Base-by-base conservation (phyloP, 495 filamentous ascomycete species). In the Lepraria neglecta region DNA sequence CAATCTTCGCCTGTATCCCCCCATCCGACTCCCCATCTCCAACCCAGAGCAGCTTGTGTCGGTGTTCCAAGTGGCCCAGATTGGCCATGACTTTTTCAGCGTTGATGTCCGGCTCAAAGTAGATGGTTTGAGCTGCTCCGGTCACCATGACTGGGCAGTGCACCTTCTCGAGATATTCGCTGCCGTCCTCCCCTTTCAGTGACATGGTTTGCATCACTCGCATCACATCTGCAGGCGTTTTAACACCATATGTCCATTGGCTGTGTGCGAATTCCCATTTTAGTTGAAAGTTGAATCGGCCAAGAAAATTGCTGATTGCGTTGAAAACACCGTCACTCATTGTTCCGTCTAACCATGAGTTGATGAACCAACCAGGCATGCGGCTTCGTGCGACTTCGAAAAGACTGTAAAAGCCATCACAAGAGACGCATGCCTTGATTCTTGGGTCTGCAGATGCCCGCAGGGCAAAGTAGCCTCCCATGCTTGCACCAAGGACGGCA, bases 391-490 rank as follows among this genome's bases (percentile, higher is more conserved):
- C 70, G 9, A 79, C 58, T 27, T 70, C 70, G 40, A 27, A 74
- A 50, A 83, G 27, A 64, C 61, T 53, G 67, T 76, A 78, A 56
- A 79, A 70, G 3, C 61, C 50, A 58, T 83, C 79, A 11, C 75
- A 56, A 10, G 68, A 30, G 0, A 81, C 64, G 58, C 78, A 80
- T 0, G 79, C 79, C 40, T 70, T 71, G 68, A 82, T 65, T 4
- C 78, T 73, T 0, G 71, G 58, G 58, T 81, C 77, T 0, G 63
- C 45, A 12, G 77, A 76, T 1, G 64, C 77, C 2, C 74, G 71
- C 4, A 65, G 70, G 17, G 63, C 76, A 62, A 62, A 75, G 56
- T 82, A 82, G 0, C 72, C 80, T 1, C 80, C 80, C 59, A 78
- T 61, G 0, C 77, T 72, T 0, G 70, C 64, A 1, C 80, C 79